phyloP scores from a whole-genome alignment of 345 rosid species.

The Jatropha curcas region DNA sequence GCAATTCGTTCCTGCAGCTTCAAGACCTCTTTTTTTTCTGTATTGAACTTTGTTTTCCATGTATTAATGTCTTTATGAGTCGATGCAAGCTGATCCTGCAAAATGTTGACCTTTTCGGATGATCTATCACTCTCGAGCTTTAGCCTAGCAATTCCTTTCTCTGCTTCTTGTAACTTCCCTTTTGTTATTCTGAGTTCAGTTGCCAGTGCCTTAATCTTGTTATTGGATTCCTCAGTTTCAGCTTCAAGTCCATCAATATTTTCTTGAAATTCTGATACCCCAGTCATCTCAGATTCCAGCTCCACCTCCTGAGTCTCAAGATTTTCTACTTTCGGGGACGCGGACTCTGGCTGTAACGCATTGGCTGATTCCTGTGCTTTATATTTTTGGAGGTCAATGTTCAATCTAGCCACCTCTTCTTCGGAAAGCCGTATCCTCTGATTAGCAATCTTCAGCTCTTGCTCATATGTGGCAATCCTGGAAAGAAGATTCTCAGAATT shows the following conservation, averaged over 20 bases:
- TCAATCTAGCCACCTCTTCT: slow-evolving; percentile 55
- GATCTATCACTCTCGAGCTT: slow-evolving; percentile 12
- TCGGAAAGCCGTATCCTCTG: slow-evolving; percentile 50
- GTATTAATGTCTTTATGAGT: slow-evolving; percentile 24
- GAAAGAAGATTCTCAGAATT: slow-evolving; percentile 42
- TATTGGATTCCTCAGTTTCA: slow-evolving; percentile 23
- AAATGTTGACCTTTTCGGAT: slow-evolving; percentile 16
- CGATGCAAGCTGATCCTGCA: slow-evolving; percentile 33
- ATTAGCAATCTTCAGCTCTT: slow-evolving; percentile 47
- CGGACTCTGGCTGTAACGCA: background rate
- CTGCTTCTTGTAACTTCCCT: slow-evolving; percentile 56
- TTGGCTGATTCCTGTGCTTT: slow-evolving; percentile 21
- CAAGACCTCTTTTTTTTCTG: slow-evolving; percentile 43
- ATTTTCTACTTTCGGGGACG: slow-evolving; percentile 20
- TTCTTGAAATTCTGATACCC: slow-evolving; percentile 33
- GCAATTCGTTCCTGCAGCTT: slow-evolving; percentile 43
- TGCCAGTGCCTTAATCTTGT: slow-evolving; percentile 36
- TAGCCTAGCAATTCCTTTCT: slow-evolving; percentile 51
- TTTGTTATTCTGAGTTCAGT: slow-evolving; percentile 58
- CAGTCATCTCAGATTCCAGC: slow-evolving; percentile 37
- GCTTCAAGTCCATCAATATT: slow-evolving; percentile 26
- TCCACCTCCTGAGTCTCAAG: slow-evolving; percentile 26
- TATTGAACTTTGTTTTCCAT: slow-evolving; percentile 32
- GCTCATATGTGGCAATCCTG: slow-evolving; percentile 37
- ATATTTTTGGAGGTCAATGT: slow-evolving; percentile 39